These are phyloP conservation scores for Cercospora nicotianae DNA, from an alignment of 2,329 filamentous ascomycete species.

Conservation along the genomic window DNA sequence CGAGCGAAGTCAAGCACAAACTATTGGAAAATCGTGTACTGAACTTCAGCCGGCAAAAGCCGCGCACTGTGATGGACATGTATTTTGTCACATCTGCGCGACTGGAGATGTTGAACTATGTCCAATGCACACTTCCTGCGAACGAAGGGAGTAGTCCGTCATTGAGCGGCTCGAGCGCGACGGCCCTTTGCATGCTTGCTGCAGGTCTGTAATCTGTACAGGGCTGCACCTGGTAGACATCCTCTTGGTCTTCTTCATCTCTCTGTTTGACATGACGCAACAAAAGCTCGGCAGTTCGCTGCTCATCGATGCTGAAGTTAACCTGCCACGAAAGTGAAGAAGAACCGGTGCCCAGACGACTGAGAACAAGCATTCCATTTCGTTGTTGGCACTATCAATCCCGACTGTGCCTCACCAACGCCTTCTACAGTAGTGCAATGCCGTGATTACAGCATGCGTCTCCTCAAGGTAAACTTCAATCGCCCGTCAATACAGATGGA, in stretches of 20 bases:
- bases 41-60: not conserved
- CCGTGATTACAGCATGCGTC: not conserved
- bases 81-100: not conserved
- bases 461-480: not conserved
- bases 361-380: not conserved
- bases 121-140: not conserved
- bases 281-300: not conserved
- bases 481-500: not conserved
- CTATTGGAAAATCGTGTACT: not conserved
- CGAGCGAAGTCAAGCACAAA: not conserved
- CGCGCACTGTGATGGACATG: not conserved
- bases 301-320: not conserved
- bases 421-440: not conserved
- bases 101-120: not conserved
- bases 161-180: not conserved
- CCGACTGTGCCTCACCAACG: not conserved
- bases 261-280: not conserved
- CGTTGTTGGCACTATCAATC: not conserved
- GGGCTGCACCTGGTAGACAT: slow-evolving; percentile 1
- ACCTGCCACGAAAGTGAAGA: not conserved
- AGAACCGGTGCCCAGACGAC: not conserved
- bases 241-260: not conserved
- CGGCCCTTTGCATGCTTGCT: slow-evolving; percentile 4
- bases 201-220: not conserved
- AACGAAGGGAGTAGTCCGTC: not conserved